Conservation (phyloP, 1,139 yeast species). For the Candida tetrigidarum region DNA sequence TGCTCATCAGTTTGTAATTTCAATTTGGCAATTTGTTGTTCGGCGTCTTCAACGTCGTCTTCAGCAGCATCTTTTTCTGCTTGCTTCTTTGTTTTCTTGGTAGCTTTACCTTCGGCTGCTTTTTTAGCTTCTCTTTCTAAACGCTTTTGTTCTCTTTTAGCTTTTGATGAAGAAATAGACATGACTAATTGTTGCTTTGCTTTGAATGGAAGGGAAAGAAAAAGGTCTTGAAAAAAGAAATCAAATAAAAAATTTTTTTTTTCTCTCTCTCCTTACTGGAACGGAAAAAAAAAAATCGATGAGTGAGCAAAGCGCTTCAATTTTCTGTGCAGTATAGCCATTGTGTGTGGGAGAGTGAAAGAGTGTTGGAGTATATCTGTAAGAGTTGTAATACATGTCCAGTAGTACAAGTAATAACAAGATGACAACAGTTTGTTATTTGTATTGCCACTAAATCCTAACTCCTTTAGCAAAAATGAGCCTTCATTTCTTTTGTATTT, state of each 20-base stretch:
- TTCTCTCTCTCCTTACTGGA: slow-evolving; percentile 4
- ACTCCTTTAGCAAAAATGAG: not conserved
- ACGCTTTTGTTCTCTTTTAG: slow-evolving; percentile 93
- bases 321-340: slow-evolving; percentile 7
- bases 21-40: slow-evolving; percentile 80
- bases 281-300: not conserved
- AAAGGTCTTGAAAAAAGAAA: too few relatives aligned
- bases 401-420: not conserved
- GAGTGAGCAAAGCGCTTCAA: not conserved
- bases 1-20: slow-evolving; percentile 92
- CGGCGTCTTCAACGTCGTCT: slow-evolving; percentile 63
- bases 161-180: slow-evolving; percentile 88
- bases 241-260: slow-evolving; percentile 10
- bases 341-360: too few relatives aligned
- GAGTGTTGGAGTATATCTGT: too few relatives aligned
- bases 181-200: slow-evolving; percentile 19
- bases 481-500: not conserved
- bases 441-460: not conserved
- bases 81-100: slow-evolving; percentile 63
- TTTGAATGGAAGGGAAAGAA: slow-evolving; percentile 2
- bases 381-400: too few relatives aligned
- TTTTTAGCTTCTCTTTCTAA: slow-evolving; percentile 64
- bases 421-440: not conserved
- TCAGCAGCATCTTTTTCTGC: slow-evolving; percentile 61
- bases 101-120: slow-evolving; percentile 73